Base-by-base conservation (phyloP, 306 rosid species). In the Castanea mollissima region DNA sequence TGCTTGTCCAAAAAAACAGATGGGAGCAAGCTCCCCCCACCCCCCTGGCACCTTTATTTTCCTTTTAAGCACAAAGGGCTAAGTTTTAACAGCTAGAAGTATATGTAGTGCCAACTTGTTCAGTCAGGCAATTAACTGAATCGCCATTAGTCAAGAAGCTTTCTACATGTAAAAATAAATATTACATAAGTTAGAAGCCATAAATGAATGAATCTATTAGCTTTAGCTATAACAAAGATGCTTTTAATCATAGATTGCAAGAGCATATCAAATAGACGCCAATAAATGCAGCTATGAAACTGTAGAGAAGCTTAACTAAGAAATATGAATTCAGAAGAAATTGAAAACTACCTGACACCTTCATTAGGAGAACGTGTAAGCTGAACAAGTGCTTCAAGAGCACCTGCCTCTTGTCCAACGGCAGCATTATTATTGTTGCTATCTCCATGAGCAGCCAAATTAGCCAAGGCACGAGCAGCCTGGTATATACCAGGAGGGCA, bases 401-500 rank as follows among this genome's bases (percentile, higher is more conserved):
- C 94, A 80, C 99, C 99, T 46, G 97, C 98, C 88, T 96, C 99
- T 82, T 92, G 97, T 72, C 99, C 99, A 71, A 96, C 98, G 57
- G 98, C 98, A 55, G 99, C 92, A 86, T 96, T 96, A 82, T 96
- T 96, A 80, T 90, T 93, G 81, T 96, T 96, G 85, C 99, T 96
- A 81, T 96, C 99, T 80, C 99, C 99, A 81, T 96, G 99, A 75
- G 99, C 99, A 83, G 99, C 99, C 89, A 96, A 89, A 79, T 96
- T 96, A 49, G 99, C 99, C 92, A 96, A 91, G 51, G 99, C 99
- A 55, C 99, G 99, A 78, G 99, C 98, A 83, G 99, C 99, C 99
- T 96, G 81, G 77, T 78, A 63, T 82, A 75, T 74, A 69, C 56
- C 32, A 80, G 51, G 35, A 81, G 69, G 32, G n/a, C 74, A 55